Conservation (phyloP, 108 stramenopile genomes). For the Nannochloropsis granulata region DNA sequence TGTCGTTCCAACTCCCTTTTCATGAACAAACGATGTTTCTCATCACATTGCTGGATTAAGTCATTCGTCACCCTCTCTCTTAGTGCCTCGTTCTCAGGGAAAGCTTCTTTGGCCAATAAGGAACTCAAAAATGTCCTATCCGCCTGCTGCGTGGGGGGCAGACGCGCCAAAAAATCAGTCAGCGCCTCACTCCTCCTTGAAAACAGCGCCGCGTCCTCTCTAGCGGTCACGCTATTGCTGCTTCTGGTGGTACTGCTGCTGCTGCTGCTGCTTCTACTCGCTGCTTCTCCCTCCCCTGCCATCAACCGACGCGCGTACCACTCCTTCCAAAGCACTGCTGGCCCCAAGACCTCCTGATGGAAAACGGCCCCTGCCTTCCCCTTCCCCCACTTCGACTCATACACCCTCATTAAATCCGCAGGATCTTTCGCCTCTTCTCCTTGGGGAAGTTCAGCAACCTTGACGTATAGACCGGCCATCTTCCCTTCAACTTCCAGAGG, state of each 20-base stretch:
- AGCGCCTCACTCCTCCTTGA: background rate
- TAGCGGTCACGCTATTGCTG: background rate
- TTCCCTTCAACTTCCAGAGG: constrained; percentile 24
- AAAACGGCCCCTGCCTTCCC: background rate
- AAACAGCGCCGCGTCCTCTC: background rate
- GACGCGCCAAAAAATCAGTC: background rate
- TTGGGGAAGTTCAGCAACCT: constrained; percentile 49
- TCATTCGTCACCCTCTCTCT: background rate
- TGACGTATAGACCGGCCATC: constrained; percentile 37
- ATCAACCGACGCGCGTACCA: constrained; percentile 9
- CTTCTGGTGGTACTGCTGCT: background rate
- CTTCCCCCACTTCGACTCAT: constrained; percentile 20
- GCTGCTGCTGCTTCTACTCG: background rate
- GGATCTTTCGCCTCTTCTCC: constrained; percentile 55
- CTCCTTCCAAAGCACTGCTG: constrained; percentile 4
- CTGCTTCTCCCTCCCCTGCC: background rate
- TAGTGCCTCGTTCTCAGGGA: background rate
- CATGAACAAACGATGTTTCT: background rate
- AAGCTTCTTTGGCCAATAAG: background rate
- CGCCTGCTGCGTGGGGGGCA: background rate
- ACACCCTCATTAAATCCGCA: constrained; percentile 52
- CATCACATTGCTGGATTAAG: background rate
- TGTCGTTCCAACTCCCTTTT: background rate
- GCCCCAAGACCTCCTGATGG: background rate
- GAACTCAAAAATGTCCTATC: background rate